Base-by-base conservation (phyloP, 192 early-diverging fungal species). In the Entomortierella beljakovae region DNA sequence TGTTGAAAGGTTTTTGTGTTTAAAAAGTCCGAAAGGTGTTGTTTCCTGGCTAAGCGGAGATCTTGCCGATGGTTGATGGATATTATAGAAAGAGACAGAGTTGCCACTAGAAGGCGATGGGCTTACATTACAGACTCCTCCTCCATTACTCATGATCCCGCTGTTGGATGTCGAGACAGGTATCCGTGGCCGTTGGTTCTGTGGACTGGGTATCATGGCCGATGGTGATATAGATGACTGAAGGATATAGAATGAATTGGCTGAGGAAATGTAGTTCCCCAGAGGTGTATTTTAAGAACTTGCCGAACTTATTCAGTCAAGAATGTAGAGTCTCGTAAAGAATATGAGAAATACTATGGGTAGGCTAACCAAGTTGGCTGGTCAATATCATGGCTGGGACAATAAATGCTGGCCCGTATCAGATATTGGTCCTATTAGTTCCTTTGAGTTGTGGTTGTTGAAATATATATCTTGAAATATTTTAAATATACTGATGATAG, bases 31-130 rank as follows among this genome's bases (percentile, higher is more conserved):
- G 55, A 79, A 79, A 13, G 75, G 75, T 3, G 75, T 79, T 16
- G 75, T 70, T 37, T 79, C 75, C 51, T 79, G 75, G 26, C 75
- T 79, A 34, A 79, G 67, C 0, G 75, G 75, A 33, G 75, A 79
- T 20, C 75, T 46, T 15, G 75, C 75, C 6, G 75, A 79, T 25
- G 75, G 75, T 34, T 79, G 75, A 57, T 79, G 75, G 33, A 79
- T 65, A 38, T 79, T 69, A 29, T 79, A 79, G 50, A 79, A 70
- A 2, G 58, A 20, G 25, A 58, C 61, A 6, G 70, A 29, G 25
- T 31, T 72, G 25, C 68, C 58, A 18, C 28, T 3, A 8, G 55
- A 18, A 0, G 58, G 2, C 2, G 37, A 64, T 1, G 64, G 32
- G 52, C 49, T 43, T 11, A 61, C 61, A 25, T 3, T 34, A 25